phyloP scores from a whole-genome alignment of 805 yeast genomes.

The Lipomyces starkeyi region DNA sequence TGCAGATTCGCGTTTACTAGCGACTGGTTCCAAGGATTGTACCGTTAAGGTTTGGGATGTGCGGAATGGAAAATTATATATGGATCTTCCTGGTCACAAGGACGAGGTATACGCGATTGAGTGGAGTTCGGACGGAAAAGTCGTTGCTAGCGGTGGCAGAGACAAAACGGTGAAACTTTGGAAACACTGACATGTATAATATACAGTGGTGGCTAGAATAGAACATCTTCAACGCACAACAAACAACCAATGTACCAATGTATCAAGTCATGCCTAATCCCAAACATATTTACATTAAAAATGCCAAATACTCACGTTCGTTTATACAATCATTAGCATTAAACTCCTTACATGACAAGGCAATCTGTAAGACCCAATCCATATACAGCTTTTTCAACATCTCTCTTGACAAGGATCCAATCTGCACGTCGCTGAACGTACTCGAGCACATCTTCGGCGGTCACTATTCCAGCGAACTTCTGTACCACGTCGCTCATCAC shows the following conservation, averaged over 20 bases:
- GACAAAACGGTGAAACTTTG: slow-evolving; percentile 93
- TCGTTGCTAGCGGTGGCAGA: slow-evolving; percentile 97
- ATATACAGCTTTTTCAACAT: slow-evolving; percentile 93
- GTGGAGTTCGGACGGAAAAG: slow-evolving; percentile 94
- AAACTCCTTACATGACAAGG: slow-evolving; percentile 32
- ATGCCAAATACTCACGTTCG: background rate
- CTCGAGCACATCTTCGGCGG: slow-evolving; percentile 93
- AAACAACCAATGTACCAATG: background rate
- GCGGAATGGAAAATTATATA: slow-evolving; percentile 77
- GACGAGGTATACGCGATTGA: slow-evolving; percentile 98
- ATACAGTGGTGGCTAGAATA: background rate
- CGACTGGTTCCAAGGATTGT: slow-evolving; percentile 93
- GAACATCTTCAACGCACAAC: background rate
- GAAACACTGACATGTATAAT: slow-evolving; percentile 56
- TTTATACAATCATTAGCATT: background rate
- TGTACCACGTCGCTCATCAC: slow-evolving; percentile 76
- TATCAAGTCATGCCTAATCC: slow-evolving; percentile 4
- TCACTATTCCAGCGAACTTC: slow-evolving; percentile 85
- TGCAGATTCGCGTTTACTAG: slow-evolving; percentile 87
- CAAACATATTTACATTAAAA: background rate
- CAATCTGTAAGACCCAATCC: slow-evolving; percentile 82
- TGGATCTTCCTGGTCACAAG: slow-evolving; percentile 92
- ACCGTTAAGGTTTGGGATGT: slow-evolving; percentile 97
- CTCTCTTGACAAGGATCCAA: slow-evolving; percentile 76
- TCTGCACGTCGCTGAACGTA: slow-evolving; percentile 87